Conservation (phyloP, 371 early-diverging fungal species). For the Actinomortierella wolfii region DNA sequence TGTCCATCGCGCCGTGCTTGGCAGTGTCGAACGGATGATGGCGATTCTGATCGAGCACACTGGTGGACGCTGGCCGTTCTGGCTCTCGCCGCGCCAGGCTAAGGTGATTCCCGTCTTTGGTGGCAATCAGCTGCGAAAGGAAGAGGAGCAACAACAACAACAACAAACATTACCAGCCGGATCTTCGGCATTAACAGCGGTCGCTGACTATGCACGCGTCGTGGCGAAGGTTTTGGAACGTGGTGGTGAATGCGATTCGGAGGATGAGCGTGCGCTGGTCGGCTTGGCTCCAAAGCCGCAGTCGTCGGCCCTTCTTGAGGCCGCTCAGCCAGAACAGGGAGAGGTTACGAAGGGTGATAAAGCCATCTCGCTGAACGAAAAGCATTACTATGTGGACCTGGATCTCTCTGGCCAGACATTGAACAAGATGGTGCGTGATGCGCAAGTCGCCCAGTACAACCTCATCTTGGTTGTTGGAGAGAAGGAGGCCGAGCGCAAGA, state of each 20-base stretch:
- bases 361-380: constrained; percentile 36
- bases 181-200: constrained; percentile 24
- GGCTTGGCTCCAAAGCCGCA: not conserved
- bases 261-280: constrained; percentile 11
- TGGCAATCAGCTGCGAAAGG: constrained; percentile 30
- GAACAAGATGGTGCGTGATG: constrained; percentile 97
- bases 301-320: not conserved
- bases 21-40: constrained; percentile 94
- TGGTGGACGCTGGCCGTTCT: constrained; percentile 96
- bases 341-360: constrained; percentile 7
- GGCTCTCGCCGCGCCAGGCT: constrained; percentile 98
- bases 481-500: constrained; percentile 79
- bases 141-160: too few relatives aligned
- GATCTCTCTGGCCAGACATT: constrained; percentile 85
- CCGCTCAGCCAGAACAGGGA: not conserved
- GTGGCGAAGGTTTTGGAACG: constrained; percentile 49
- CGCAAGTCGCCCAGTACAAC: constrained; percentile 89
- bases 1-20: constrained; percentile 95
- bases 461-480: constrained; percentile 94
- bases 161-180: constrained; percentile 8
- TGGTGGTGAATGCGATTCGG: constrained; percentile 16
- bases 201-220: constrained; percentile 51
- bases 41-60: constrained; percentile 94
- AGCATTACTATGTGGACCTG: constrained; percentile 75
- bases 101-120: constrained; percentile 85